Evolutionary conservation across 768 basidiomycete species (phyloP).

Genomic region (Pleurotus giganteus): DNA sequence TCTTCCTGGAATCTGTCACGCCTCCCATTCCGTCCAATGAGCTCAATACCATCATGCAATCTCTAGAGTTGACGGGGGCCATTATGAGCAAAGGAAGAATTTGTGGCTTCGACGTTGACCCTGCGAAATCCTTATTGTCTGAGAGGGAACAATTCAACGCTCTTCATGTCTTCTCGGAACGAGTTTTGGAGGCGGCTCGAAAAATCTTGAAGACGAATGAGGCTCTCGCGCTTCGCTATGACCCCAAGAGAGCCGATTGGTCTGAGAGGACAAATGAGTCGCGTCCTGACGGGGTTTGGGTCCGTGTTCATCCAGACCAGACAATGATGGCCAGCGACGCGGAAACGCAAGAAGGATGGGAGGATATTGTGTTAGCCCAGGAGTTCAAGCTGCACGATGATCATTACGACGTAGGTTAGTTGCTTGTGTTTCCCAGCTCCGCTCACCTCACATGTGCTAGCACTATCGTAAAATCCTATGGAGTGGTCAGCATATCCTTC

Average conservation of each 20-base stretch:
- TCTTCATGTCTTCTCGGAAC: not conserved
- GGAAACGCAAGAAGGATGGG: not conserved
- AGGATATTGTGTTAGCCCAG: not conserved
- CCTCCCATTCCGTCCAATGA: not conserved
- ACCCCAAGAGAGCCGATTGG: not conserved
- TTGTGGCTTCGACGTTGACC: not conserved
- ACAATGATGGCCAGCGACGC: not conserved
- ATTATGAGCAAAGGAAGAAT: not conserved
- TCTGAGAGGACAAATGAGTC: not conserved
- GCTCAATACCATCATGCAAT: not conserved
- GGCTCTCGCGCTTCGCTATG: not conserved
- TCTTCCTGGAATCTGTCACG: not conserved
- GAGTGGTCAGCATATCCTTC: slow-evolving; percentile 8
- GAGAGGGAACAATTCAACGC: not conserved
- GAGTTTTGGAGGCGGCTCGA: not conserved
- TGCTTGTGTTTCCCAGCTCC: not conserved
- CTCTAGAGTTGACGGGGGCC: not conserved
- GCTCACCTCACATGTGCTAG: not conserved
- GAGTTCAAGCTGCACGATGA: not conserved
- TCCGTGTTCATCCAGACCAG: not conserved
- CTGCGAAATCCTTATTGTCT: not conserved
- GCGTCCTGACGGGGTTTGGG: not conserved
- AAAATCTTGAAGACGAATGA: not conserved
- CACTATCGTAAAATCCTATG: slow-evolving; percentile 2
- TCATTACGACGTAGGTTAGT: not conserved